These are phyloP conservation scores for Skeletonema menzelii DNA, from an alignment of 108 stramenopile species.

Conservation along the genomic window DNA sequence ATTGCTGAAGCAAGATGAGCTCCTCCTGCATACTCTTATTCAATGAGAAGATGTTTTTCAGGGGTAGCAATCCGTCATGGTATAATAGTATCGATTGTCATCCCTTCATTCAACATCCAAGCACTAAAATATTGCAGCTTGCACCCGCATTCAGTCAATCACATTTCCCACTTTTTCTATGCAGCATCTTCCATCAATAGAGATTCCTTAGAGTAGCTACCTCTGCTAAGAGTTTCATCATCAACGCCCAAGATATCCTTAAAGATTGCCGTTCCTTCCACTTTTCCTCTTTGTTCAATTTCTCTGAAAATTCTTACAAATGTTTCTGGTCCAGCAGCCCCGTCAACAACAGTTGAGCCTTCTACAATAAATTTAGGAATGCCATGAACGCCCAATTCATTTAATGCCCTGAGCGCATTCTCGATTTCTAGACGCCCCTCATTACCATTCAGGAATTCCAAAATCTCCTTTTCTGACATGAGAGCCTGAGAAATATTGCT, in stretches of 20 bases:
- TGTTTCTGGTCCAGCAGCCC: slow-evolving; percentile 63
- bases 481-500: slow-evolving; percentile 2
- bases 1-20: background rate
- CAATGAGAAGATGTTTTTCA: background rate
- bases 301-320: slow-evolving; percentile 75
- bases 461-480: slow-evolving; percentile 47
- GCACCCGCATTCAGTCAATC: background rate
- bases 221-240: slow-evolving; percentile 48
- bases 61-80: background rate
- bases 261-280: slow-evolving; percentile 65
- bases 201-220: slow-evolving; percentile 50
- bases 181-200: slow-evolving; percentile 8
- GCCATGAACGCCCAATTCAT: slow-evolving; percentile 67
- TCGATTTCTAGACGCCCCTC: slow-evolving; percentile 74
- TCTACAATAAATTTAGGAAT: slow-evolving; percentile 90
- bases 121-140: background rate
- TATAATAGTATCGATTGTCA: background rate
- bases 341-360: slow-evolving; percentile 72
- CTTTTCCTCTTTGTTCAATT: slow-evolving; percentile 59
- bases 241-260: slow-evolving; percentile 67
- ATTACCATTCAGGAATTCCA: slow-evolving; percentile 66
- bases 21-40: background rate
- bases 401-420: slow-evolving; percentile 48
- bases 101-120: slow-evolving; percentile 1
- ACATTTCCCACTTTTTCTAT: background rate